Base-by-base conservation (phyloP, 805 yeast genomes). In the Starmerella etchellsii region DNA sequence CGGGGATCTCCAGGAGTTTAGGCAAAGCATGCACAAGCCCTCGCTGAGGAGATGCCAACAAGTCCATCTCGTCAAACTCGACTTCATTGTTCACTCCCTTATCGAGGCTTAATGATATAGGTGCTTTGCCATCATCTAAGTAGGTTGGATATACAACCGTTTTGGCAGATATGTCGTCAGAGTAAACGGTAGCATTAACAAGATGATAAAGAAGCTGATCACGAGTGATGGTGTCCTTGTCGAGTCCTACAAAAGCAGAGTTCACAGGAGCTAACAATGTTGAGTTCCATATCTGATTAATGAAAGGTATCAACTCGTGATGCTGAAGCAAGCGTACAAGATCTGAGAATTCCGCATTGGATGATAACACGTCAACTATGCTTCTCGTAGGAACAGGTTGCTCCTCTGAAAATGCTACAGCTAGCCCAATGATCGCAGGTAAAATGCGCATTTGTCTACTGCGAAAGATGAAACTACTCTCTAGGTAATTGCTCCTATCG, bases 201-300 rank as follows among this genome's bases (percentile, higher is more conserved):
- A 63, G 45, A 48, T 70, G 54, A 34, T 54, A 54, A 4, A 53
- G 50, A 24, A 54, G 39, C 27, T 46, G 49, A 18, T 53, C 54
- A 4, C 37, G 21, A 10, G 54, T 27, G 36, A 54, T 37, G 10
- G 37, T 7, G 9, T 31, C 35, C 13, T 26, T 38, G 34, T 48
- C 43, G 13, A 40, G 31, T 16, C 55, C 54, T 4, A 63, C 65
- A 57, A 80, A 81, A 0, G 94, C 94, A 50, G 78, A 75, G 58
- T 83, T 83, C 9, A 78, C 68, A 0, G 94, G 94, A 1, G 93
- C 94, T 33, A 81, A 55, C 14, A 83, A 59, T 0, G 94, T 81
- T 41, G 78, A 71, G 55, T 82, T 79, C 30, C 62, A 61, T 47
- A 78, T 56, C 21, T 62, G 61, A 53, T 81, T 82, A 27, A 83